Evolutionary conservation across 257 asterid species (phyloP), one percentile per base, ranked within the genome.

Genomic region (Petunia axillaris): DNA sequence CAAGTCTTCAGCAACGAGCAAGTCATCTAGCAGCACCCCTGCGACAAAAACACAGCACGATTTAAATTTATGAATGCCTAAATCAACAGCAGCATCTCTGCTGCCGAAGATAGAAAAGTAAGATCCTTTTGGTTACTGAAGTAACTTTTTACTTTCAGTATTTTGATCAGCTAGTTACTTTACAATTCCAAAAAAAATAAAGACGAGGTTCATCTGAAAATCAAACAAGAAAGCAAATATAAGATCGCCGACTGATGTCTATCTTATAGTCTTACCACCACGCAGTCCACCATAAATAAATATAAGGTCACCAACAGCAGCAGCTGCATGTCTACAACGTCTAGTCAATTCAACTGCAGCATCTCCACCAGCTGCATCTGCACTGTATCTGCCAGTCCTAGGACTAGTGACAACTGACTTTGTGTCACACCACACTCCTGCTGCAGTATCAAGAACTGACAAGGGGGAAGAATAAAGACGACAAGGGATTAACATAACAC

Each of bases 361-460:
- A 88, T 95, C 99, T 40, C 99, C 99, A 53, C 98, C 99, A 80
- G 99, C 99, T 85, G 98, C 98, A 87, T 95, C 98, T 40, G 97
- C 99, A 84, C 99, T 96, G 85, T 87, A 96, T 83, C 91, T 90
- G 77, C 99, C 99, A 81, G 98, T 94, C 88, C 99, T 91, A 40
- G 99, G 98, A 84, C 90, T 94, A 9, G 98, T 94, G 81, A 96
- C 98, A 71, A 96, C 98, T 81, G 99, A 93, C 77, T 89, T 96
- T 1, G 94, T 91, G 86, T 96, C 99, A 54, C 98, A 96, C 99
- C 99, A 96, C 46, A 96, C 98, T 83, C 99, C 99, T 78, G 99
- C 99, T 64, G 99, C 99, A 39, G 99, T 94, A 85, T 96, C 99
- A 95, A 96, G 85, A 83, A 96, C 98, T 96, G 82, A 64, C 73